Base-by-base conservation (phyloP, 2,329 filamentous ascomycete genomes). In the Elsinoe arachidis region DNA sequence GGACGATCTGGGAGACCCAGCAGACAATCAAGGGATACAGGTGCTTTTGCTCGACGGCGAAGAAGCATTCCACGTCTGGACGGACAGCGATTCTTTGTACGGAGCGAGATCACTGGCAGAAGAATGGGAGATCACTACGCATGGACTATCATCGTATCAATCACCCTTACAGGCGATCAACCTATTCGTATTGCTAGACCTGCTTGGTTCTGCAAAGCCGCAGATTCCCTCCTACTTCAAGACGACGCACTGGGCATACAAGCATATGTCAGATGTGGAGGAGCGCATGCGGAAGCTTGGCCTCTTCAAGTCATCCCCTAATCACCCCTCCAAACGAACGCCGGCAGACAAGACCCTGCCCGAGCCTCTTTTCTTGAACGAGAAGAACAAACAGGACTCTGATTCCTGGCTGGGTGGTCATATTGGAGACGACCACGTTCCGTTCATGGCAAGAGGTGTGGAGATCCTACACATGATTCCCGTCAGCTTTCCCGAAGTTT, bases 171-270 rank as follows among this genome's bases (percentile, higher is more conserved):
- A 84, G 30, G 85, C 89, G 35, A 96, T 97, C 67, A 85, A 85
- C 56, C 80, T 97, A 10, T 96, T 97, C 68, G 78, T 97, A 7
- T 82, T 97, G n/a, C 81, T 97, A 30, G 93, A 97, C 69, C 80
- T 97, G 7, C 82, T 97, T 0, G 93, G 93, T 7, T 74, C 82
- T 0, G 73, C 80, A 10, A 71, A 81, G 41, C 90, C 91, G 0
- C 74, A 66, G 0, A 79, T 99, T 1, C 90, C 90, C 1, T 95
- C 89, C 0, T 96, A 92, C 74, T 96, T 95, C 69, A 79, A 84
- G 59, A 87, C 86, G 1, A 96, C 92, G 0, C 92, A 97, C 69
- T 96, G 92, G 92, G 90, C 91, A 1, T 97, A 97, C 70, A 77
- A 82, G 63, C 80, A 81, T 59, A 82, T 97, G 76, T 86, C 88